Evolutionary conservation across 495 filamentous ascomycete species (phyloP), one percentile per base, ranked within the genome.

Genomic region (Lichenothelia convexa): DNA sequence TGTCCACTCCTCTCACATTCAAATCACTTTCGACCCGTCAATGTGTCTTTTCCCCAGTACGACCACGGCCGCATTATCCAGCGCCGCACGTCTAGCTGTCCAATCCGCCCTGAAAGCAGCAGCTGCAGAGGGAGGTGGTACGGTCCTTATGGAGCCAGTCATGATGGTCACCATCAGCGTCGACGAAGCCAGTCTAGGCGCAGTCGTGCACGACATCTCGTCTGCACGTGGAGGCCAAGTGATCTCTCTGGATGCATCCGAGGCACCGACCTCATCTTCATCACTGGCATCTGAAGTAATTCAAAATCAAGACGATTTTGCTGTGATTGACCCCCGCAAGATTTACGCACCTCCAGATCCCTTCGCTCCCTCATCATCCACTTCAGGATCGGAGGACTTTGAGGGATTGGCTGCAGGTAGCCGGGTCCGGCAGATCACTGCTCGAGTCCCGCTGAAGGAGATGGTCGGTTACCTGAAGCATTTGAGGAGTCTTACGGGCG

Each of bases 391-490:
- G 8, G 5, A 22, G 21, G 32, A 15, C 18, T 21, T 15, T 21
- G 34, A 11, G 9, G 39, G 31, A 9, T 36, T 8, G 1, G 33
- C 33, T 16, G 26, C 3, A 3, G 22, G 58, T 6, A 66, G 66
- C 32, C n/a, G n/a, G n/a, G n/a, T n/a, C n/a, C 58, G 73, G 34
- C 76, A 64, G 4, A 80, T 99, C 40, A 69, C 70, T 4, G 91
- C 84, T 3, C 71, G 78, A 41, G 85, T 94, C 20, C 91, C 91
- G 29, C 58, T 95, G 38, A 86, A 84, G 54, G 87, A 95, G 56
- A 94, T 95, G 86, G 79, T 94, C 34, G 84, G 87, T 21, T 99
- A 99, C 58, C 57, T 95, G 47, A 84, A 79, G 55, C 80, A 91
- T 54, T 59, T 99, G 49, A 61, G 91, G 27, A 83, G 78, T 53